phyloP scores from a whole-genome alignment of 1,284 basidiomycete genomes.

The Apiotrichum laibachii region DNA sequence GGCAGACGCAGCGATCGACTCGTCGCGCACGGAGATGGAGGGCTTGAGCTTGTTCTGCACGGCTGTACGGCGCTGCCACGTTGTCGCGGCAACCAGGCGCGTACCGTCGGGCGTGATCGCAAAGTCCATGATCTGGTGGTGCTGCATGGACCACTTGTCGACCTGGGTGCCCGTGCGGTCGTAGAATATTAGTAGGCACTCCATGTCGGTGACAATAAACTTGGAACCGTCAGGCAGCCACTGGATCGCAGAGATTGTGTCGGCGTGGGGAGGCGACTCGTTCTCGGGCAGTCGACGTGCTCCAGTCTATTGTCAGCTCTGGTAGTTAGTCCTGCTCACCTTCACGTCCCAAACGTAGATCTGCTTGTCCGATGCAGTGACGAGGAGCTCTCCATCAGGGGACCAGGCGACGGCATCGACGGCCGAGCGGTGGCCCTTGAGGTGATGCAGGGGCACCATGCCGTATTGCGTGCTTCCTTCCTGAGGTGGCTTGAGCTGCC shows the following conservation, averaged over 20 bases:
- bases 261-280: slow-evolving; percentile 58
- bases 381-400: slow-evolving; percentile 73
- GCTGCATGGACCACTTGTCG: slow-evolving; percentile 67
- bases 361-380: slow-evolving; percentile 72
- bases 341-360: slow-evolving; percentile 85
- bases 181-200: slow-evolving; percentile 84
- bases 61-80: slow-evolving; percentile 54
- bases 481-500: slow-evolving; percentile 61
- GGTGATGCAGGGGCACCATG: slow-evolving; percentile 41
- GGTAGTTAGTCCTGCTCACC: slow-evolving; percentile 54
- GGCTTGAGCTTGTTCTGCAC: slow-evolving; percentile 39
- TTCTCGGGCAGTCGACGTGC: slow-evolving; percentile 16
- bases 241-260: slow-evolving; percentile 78
- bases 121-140: slow-evolving; percentile 84
- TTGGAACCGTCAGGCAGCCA: slow-evolving; percentile 87
- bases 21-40: slow-evolving; percentile 34
- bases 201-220: slow-evolving; percentile 87
- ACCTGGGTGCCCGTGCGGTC: slow-evolving; percentile 59
- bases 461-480: slow-evolving; percentile 25
- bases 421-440: slow-evolving; percentile 68
- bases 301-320: slow-evolving; percentile 31
- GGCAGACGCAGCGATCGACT: not conserved
- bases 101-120: slow-evolving; percentile 80
- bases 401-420: slow-evolving; percentile 87
- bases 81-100: slow-evolving; percentile 77